Evolutionary conservation across 306 rosid genomes (phyloP), one percentile per base, ranked within the genome.

Genomic region (Quercus dentata): DNA sequence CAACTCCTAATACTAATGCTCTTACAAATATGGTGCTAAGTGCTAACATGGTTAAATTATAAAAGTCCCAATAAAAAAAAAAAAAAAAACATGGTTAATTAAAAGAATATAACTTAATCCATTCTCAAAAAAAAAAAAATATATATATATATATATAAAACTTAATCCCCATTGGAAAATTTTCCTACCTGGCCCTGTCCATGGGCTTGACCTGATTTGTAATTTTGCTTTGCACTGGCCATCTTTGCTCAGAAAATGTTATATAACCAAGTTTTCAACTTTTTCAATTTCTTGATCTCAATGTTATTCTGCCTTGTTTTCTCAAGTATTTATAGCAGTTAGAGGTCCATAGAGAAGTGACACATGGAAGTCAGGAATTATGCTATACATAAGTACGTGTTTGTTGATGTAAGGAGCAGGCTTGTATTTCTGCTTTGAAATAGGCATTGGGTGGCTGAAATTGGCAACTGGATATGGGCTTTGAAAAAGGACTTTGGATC

Each of bases 201-300:
- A 1, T 78, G 69, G 79, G 73, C 51, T 82, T 90, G 86, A 85
- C 86, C 89, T 21, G 80, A 82, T 55, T 67, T 82, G 80, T 83
- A 70, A 68, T 19, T 75, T 79, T 89, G 90, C 21, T 91, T 91
- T 46, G 76, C 30, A 77, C 68, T 90, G 9, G 97, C 74, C 97
- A 93, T 93, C 7, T 83, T 78, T 81, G 71, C 15, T 69, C 1
- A n/a, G 19, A 14, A 65, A 71, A 15, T 13, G 7, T 21, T 33
- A 8, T 31, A 33, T 8, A 19, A 67, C 19, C 14, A 65, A 67
- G 49, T 3, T 17, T 67, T 18, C 5, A 35, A 5, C 41, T 6
- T 35, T 33, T 35, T 35, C 41, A 35, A 19, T 64, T 23, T 31
- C 46, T 65, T 17, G 71, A 30, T 65, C 23, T 65, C 49, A 1